phyloP scores from a whole-genome alignment of 2,329 filamentous ascomycete genomes.

The Aspergillus sp. region DNA sequence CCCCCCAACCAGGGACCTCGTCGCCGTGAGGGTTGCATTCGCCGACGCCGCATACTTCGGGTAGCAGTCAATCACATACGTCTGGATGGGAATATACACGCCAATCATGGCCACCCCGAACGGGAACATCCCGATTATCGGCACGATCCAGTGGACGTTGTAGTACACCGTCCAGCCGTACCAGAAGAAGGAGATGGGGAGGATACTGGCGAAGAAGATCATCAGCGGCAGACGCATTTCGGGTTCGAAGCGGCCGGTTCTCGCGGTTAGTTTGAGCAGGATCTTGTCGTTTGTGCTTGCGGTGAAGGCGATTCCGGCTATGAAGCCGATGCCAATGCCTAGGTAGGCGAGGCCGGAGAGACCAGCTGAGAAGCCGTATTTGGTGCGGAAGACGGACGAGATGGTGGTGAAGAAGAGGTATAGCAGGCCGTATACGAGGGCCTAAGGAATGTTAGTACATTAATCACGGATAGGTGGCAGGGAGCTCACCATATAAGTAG shows the following conservation, averaged over 20 bases:
- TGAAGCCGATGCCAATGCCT: conserved; percentile 47
- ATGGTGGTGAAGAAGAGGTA: conserved; percentile 59
- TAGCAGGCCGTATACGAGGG: conserved; percentile 55
- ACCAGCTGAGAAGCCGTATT: conserved; percentile 51
- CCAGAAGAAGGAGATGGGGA: conserved; percentile 58
- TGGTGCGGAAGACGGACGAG: conserved; percentile 48
- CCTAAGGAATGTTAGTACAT: conserved; percentile 19
- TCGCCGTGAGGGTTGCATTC: conserved; percentile 54
- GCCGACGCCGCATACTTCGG: conserved; percentile 48
- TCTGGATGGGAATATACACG: conserved; percentile 57
- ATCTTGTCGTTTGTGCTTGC: conserved; percentile 36
- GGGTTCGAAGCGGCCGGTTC: conserved; percentile 43
- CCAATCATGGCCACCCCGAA: conserved; percentile 59
- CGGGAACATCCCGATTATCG: conserved; percentile 59
- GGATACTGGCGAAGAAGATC: conserved; percentile 54
- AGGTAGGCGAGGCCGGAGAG: conserved; percentile 51
- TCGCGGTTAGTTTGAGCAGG: conserved; percentile 30
- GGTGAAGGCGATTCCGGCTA: conserved; percentile 37
- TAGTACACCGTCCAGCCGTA: conserved; percentile 61
- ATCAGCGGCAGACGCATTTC: conserved; percentile 57
- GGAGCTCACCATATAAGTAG: conserved; percentile 43
- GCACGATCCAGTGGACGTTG: conserved; percentile 58
- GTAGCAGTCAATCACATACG: conserved; percentile 62
- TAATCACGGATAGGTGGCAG: too few relatives aligned
- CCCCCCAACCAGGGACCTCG: conserved; percentile 56